Evolutionary conservation across 805 yeast species (phyloP).

Genomic region (Crinitomyces ghanaensis): DNA sequence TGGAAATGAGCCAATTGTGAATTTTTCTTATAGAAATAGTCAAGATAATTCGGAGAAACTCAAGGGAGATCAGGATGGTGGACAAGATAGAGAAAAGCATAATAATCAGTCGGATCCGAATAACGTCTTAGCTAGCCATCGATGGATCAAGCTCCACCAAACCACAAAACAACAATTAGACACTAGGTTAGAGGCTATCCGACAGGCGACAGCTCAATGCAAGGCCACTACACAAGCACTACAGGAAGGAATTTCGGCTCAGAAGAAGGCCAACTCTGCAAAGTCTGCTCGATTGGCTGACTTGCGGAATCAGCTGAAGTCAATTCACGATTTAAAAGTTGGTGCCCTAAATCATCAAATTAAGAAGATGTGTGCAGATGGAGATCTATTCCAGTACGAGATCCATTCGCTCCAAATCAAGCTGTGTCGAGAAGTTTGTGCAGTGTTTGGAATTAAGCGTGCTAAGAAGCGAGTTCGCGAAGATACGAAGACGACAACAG

Average conservation of each 20-base stretch:
- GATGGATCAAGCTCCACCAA: too few relatives aligned
- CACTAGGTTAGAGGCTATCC: too few relatives aligned
- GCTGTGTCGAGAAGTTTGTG: slow-evolving; percentile 8
- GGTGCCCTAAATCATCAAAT: slow-evolving; percentile 1
- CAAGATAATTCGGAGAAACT: not conserved
- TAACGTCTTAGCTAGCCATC: not conserved
- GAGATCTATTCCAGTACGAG: not conserved
- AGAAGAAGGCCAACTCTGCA: not conserved
- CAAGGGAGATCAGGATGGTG: not conserved
- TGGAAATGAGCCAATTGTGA: not conserved
- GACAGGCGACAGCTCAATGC: too few relatives aligned
- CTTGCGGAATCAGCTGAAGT: not conserved
- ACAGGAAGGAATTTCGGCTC: not conserved
- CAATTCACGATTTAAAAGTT: too few relatives aligned
- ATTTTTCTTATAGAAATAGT: not conserved
- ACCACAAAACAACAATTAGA: too few relatives aligned
- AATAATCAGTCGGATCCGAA: not conserved
- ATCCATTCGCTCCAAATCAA: slow-evolving; percentile 2
- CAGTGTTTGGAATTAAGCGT: slow-evolving; percentile 10
- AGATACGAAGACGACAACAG: not conserved
- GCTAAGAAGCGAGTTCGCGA: not conserved
- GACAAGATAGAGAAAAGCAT: not conserved
- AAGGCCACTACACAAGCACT: slow-evolving; percentile 1
- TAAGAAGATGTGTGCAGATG: not conserved
- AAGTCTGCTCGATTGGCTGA: slow-evolving; percentile 1